phyloP scores from a whole-genome alignment of 352 stramenopile species.

The Globisporangium cederbergense region DNA sequence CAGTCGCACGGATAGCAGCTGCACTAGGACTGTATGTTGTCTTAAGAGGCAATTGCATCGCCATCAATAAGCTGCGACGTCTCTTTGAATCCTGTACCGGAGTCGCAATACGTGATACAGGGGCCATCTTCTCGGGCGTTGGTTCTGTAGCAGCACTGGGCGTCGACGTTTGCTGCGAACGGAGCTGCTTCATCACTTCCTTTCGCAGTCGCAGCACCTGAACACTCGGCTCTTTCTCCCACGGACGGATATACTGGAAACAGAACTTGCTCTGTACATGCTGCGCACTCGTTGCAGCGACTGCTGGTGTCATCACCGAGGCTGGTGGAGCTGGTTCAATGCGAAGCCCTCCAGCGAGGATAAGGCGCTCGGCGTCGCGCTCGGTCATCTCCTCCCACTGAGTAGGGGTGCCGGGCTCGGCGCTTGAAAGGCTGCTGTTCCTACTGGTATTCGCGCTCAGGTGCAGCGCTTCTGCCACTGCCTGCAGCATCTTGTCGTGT shows the following conservation, averaged over 20 bases:
- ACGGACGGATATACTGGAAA: slow-evolving; percentile 12
- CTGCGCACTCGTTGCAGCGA: not conserved
- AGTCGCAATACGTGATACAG: not conserved
- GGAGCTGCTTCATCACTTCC: not conserved
- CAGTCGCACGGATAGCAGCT: not conserved
- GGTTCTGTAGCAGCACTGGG: not conserved
- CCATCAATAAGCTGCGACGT: not conserved
- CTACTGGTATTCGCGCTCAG: not conserved
- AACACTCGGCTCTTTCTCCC: slow-evolving; percentile 4
- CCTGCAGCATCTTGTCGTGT: slow-evolving; percentile 5
- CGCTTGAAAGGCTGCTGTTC: not conserved
- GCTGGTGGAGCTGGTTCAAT: not conserved
- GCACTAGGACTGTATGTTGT: not conserved
- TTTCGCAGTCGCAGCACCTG: slow-evolving; percentile 16
- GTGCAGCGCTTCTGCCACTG: slow-evolving; percentile 6
- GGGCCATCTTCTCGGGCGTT: not conserved
- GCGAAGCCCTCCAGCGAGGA: slow-evolving; percentile 1
- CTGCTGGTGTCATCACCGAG: not conserved
- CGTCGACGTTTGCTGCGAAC: too few relatives aligned
- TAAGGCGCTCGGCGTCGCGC: slow-evolving; percentile 10
- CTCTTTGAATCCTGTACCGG: not conserved
- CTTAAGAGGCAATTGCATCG: not conserved
- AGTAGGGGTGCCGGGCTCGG: not conserved
- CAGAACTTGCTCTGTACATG: slow-evolving; percentile 7
- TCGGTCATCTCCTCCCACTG: slow-evolving; percentile 9